Percentiles rank a stretch among this genome's conserved stretches.
Conservation (phyloP, 305 asterid species). For the Fraxinus velutina region DNA sequence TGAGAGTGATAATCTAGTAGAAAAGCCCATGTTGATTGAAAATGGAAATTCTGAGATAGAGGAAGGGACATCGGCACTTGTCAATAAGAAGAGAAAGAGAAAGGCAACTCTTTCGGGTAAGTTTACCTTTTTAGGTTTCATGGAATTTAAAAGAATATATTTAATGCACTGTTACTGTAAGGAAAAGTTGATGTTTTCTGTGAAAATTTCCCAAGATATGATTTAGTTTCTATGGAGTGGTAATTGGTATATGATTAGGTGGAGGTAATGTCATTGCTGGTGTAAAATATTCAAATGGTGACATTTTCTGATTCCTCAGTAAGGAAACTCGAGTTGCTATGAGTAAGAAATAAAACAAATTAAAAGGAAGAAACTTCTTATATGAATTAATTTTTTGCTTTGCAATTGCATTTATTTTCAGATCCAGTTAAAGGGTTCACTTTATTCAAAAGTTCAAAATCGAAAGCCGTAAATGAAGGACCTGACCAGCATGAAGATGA, state of each 20-base stretch:
- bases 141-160: not conserved
- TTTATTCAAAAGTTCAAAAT: conserved; percentile 58
- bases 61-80: conserved; percentile 20
- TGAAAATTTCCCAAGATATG: not conserved
- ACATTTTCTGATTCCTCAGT: not conserved
- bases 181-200: not conserved
- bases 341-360: not conserved
- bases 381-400: conserved; percentile 18
- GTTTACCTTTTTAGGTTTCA: not conserved
- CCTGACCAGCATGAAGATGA: conserved; percentile 37
- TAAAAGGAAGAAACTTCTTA: not conserved
- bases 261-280: not conserved
- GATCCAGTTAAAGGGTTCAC: conserved; percentile 60
- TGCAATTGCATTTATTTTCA: conserved; percentile 23
- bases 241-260: not conserved
- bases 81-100: conserved; percentile 74
- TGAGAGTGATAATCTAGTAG: conserved; percentile 32
- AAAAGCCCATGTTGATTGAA: conserved; percentile 33
- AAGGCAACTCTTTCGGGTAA: conserved; percentile 47
- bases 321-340: not conserved
- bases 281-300: not conserved
- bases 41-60: conserved; percentile 26
- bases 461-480: conserved; percentile 38
- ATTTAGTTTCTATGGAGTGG: not conserved
- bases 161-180: not conserved